phyloP scores from a whole-genome alignment of 345 rosid genomes.

The Cardamine occulta region DNA sequence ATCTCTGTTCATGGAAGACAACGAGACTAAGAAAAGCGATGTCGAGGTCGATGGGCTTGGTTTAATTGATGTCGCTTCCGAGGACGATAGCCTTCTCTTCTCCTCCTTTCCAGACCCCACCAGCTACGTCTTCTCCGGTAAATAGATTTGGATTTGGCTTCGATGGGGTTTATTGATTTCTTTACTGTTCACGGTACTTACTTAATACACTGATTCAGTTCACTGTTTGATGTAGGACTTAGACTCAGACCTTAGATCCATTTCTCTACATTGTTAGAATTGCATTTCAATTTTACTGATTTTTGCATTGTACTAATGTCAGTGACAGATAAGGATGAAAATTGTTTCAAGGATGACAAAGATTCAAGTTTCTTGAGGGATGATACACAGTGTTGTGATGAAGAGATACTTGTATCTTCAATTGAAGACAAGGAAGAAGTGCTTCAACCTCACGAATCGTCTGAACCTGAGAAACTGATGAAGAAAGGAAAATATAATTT shows the following conservation, averaged over 20 bases:
- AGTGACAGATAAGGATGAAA: constrained; percentile 52
- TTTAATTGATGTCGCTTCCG: constrained; percentile 79
- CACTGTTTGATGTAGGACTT: constrained; percentile 5
- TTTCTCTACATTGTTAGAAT: background rate
- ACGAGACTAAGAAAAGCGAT: constrained; percentile 42
- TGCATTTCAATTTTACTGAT: background rate
- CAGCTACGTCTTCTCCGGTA: constrained; percentile 40
- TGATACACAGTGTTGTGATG: constrained; percentile 34
- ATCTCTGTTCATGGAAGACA: constrained; percentile 56
- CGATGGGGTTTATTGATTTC: background rate
- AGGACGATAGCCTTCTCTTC: constrained; percentile 83
- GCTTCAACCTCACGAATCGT: constrained; percentile 50
- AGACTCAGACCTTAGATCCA: background rate
- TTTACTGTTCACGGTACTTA: background rate
- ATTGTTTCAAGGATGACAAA: constrained; percentile 39
- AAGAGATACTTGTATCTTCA: constrained; percentile 35
- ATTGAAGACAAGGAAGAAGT: constrained; percentile 44
- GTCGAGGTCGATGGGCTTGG: constrained; percentile 56
- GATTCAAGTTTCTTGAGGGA: constrained; percentile 41
- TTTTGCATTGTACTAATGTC: constrained; percentile 23
- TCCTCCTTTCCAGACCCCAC: constrained; percentile 49
- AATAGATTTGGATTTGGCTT: constrained; percentile 1
- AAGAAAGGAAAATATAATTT: constrained; percentile 65
- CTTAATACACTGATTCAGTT: background rate
- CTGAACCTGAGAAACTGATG: constrained; percentile 47